phyloP scores from a whole-genome alignment of 2,329 filamentous ascomycete genomes.

The Ophiostoma himal-ulmi region DNA sequence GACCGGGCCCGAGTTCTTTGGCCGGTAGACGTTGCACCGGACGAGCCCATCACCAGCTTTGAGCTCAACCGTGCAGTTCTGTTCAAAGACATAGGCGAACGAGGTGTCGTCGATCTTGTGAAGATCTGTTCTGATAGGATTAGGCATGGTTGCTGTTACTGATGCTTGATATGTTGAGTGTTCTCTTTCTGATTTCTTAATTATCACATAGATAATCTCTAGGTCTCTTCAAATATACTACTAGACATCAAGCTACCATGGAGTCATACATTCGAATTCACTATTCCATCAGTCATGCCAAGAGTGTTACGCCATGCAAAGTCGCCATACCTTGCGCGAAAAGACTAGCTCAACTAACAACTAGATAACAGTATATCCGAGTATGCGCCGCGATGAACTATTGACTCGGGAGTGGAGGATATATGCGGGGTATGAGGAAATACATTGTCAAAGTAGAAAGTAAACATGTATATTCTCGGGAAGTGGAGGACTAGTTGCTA shows the following conservation, averaged over 20 bases:
- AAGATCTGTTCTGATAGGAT: neutral
- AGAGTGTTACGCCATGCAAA: neutral
- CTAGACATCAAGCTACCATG: neutral
- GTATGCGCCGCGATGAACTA: neutral
- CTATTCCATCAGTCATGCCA: neutral
- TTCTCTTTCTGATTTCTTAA: neutral
- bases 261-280: neutral
- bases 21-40: conserved; percentile 38
- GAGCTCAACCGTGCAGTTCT: conserved; percentile 34
- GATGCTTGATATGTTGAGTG: neutral
- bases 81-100: conserved; percentile 39
- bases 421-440: neutral
- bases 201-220: neutral
- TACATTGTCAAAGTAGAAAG: neutral
- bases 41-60: conserved; percentile 32
- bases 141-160: conserved; percentile 27
- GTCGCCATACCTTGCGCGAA: conserved; percentile 1
- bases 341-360: neutral
- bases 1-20: conserved; percentile 32
- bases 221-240: neutral
- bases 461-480: neutral
- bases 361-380: neutral
- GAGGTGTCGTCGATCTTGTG: conserved; percentile 24
- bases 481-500: conserved; percentile 14
- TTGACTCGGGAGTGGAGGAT: neutral